Conservation (phyloP, 2,329 filamentous ascomycete species). For the Ilyonectria mors-panacis region DNA sequence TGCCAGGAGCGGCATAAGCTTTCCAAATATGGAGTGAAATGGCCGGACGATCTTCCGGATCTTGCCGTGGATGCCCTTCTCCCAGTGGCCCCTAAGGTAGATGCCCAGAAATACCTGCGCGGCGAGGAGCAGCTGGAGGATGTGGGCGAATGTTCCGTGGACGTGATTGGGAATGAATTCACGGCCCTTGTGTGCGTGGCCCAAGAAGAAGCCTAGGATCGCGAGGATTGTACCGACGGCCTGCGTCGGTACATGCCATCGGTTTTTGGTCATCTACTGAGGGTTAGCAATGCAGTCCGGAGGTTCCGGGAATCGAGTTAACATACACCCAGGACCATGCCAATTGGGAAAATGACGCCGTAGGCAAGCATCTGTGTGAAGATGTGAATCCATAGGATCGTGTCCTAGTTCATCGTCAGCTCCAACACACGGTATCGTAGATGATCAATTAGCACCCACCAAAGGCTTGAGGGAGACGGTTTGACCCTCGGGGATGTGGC, state of each 20-base stretch:
- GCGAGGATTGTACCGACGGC: constrained; percentile 81
- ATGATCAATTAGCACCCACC: constrained; percentile 62
- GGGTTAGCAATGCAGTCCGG: constrained; percentile 18
- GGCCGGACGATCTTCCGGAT: constrained; percentile 81
- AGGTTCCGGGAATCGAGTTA: neutral
- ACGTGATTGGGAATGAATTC: constrained; percentile 84
- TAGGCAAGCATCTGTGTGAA: constrained; percentile 89
- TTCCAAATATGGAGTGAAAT: constrained; percentile 86
- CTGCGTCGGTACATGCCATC: constrained; percentile 96
- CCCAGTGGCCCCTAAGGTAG: constrained; percentile 91
- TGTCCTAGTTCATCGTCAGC: constrained; percentile 71
- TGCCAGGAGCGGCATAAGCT: constrained; percentile 85
- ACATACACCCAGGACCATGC: constrained; percentile 94
- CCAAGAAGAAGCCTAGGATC: constrained; percentile 89
- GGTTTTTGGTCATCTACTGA: constrained; percentile 83
- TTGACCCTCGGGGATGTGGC: constrained; percentile 77
- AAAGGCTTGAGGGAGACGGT: constrained; percentile 81
- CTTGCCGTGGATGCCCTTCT: constrained; percentile 84
- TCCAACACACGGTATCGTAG: neutral
- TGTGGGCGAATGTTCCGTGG: constrained; percentile 85
- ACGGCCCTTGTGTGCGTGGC: constrained; percentile 90
- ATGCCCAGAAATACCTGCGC: constrained; percentile 84
- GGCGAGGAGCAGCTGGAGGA: constrained; percentile 84
- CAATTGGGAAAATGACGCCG: constrained; percentile 91
- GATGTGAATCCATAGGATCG: constrained; percentile 94